These are phyloP conservation scores for Aureobasidium sp. DNA, from an alignment of 2,329 filamentous ascomycete genomes.

Conservation along the genomic window DNA sequence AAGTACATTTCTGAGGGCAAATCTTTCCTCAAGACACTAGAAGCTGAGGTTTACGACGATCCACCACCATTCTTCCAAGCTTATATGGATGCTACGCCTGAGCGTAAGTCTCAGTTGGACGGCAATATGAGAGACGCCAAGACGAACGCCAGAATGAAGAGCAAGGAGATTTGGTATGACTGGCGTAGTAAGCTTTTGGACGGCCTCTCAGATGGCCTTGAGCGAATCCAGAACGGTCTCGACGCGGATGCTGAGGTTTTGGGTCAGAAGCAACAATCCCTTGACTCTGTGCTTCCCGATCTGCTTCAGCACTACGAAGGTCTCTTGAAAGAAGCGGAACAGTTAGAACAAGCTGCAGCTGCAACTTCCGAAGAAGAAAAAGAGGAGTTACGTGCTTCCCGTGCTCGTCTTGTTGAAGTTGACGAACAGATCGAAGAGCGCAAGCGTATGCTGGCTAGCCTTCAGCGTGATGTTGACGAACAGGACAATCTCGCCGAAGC, in stretches of 20 bases:
- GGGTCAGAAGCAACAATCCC: constrained; percentile 58
- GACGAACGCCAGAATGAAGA: constrained; percentile 78
- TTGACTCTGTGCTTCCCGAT: constrained; percentile 60
- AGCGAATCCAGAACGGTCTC: constrained; percentile 71
- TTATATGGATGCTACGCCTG: constrained; percentile 76
- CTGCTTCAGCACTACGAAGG: constrained; percentile 54
- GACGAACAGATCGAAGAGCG: constrained; percentile 65
- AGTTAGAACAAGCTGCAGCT: constrained; percentile 61
- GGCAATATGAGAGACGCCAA: constrained; percentile 97
- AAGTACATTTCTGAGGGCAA: constrained; percentile 93
- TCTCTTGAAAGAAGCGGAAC: constrained; percentile 56
- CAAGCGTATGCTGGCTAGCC: constrained; percentile 56
- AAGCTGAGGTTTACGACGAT: constrained; percentile 78
- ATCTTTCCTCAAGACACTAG: constrained; percentile 82
- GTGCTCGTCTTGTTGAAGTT: constrained; percentile 58
- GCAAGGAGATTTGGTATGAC: constrained; percentile 96
- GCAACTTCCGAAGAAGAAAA: constrained; percentile 76
- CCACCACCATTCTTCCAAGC: constrained; percentile 89
- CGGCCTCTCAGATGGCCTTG: constrained; percentile 72
- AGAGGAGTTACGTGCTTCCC: constrained; percentile 64
- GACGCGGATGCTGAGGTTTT: constrained; percentile 62
- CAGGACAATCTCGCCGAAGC: constrained; percentile 59
- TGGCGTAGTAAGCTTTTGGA: constrained; percentile 88
- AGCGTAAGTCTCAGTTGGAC: constrained; percentile 82
- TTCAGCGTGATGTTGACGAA: constrained; percentile 60